Percentiles rank a stretch among this genome's conserved stretches.
Conservation (phyloP, 352 stramenopile genomes). For the Globisporangium abappressorium region DNA sequence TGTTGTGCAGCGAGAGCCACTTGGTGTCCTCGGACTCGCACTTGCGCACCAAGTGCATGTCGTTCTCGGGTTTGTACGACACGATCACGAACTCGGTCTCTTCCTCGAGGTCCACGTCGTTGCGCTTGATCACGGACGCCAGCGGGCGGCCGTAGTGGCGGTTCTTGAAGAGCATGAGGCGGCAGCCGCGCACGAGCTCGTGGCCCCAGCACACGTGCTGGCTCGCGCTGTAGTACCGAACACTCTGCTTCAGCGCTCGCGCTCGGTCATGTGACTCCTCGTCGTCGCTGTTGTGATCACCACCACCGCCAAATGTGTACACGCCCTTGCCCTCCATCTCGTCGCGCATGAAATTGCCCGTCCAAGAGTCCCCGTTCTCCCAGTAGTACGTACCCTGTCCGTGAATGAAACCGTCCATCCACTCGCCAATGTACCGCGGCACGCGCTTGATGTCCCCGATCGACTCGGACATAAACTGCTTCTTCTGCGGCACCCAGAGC, state of each 20-base stretch:
- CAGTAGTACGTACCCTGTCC: constrained; percentile 56
- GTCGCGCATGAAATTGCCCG: constrained; percentile 52
- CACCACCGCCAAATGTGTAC: constrained; percentile 26
- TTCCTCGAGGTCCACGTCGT: constrained; percentile 37
- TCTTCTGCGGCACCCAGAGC: constrained; percentile 47
- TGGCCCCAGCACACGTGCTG: constrained; percentile 69
- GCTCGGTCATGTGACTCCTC: not conserved
- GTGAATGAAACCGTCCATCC: constrained; percentile 62
- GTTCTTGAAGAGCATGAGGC: constrained; percentile 41
- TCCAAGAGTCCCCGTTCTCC: constrained; percentile 52
- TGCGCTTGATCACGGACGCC: constrained; percentile 28
- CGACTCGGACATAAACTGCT: constrained; percentile 18
- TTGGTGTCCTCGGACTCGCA: constrained; percentile 35
- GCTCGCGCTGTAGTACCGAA: constrained; percentile 60
- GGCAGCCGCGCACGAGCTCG: constrained; percentile 49
- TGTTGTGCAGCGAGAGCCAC: constrained; percentile 54
- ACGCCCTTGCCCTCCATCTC: constrained; percentile 62
- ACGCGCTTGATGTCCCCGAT: constrained; percentile 47
- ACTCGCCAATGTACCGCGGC: constrained; percentile 42
- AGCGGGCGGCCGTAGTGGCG: constrained; percentile 41
- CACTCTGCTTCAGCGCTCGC: constrained; percentile 10
- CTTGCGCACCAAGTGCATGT: constrained; percentile 45
- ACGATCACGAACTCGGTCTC: constrained; percentile 57
- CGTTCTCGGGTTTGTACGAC: constrained; percentile 33
- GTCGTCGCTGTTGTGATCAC: constrained; percentile 17